Conservation (phyloP, 2,329 filamentous ascomycete genomes). For the Penicillium psychrosexuale region DNA sequence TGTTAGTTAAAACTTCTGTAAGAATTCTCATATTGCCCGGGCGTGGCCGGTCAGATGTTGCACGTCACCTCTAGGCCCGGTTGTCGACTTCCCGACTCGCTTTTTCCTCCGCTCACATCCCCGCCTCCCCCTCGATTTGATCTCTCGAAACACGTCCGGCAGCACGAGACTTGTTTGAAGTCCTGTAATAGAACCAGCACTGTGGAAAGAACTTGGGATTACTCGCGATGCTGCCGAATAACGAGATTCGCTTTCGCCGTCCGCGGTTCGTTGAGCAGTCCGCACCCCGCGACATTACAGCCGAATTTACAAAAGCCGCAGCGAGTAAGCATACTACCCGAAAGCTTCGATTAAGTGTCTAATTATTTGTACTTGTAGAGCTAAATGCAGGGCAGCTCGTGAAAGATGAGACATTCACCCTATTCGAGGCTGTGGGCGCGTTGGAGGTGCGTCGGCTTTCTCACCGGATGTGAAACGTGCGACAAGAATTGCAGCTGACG, state of each 20-base stretch:
- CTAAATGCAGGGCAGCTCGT: conserved; percentile 77
- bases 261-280: conserved; percentile 37
- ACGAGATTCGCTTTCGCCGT: conserved; percentile 30
- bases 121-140: conserved; percentile 16
- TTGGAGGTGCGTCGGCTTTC: conserved; percentile 51
- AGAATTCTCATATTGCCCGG: conserved; percentile 3
- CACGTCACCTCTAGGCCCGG: conserved; percentile 20
- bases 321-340: conserved; percentile 39
- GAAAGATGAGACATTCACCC: conserved; percentile 89
- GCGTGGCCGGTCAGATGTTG: conserved; percentile 10
- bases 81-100: conserved; percentile 17
- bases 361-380: conserved; percentile 48
- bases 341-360: neutral
- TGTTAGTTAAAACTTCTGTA: conserved; percentile 6
- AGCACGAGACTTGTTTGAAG: neutral
- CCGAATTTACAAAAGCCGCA: conserved; percentile 52
- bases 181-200: conserved; percentile 19
- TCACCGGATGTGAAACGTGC: conserved; percentile 6
- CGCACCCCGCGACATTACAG: conserved; percentile 53
- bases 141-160: conserved; percentile 10
- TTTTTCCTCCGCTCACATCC: conserved; percentile 22
- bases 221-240: conserved; percentile 35
- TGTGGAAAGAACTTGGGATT: conserved; percentile 27
- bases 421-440: conserved; percentile 87
- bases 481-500: conserved; percentile 16